phyloP scores from a whole-genome alignment of 768 basidiomycete species.

The Wakefieldia striispora region DNA sequence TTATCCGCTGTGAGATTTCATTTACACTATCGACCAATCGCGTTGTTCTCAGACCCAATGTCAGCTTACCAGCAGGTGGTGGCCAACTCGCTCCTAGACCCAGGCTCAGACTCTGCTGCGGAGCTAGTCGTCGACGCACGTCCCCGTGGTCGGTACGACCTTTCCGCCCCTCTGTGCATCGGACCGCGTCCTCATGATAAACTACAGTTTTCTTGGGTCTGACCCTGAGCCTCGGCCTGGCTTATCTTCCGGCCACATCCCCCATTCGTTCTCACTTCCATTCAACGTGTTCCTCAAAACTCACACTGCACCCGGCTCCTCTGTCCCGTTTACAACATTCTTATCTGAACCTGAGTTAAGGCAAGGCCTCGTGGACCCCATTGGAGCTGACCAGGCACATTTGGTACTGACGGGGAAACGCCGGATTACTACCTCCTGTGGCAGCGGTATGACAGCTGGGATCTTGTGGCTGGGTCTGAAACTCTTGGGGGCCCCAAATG shows the following conservation, averaged over 20 bases:
- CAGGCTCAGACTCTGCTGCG: slow-evolving; percentile 40
- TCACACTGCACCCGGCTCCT: slow-evolving; percentile 32
- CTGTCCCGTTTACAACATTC: slow-evolving; percentile 56
- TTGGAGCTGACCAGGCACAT: slow-evolving; percentile 59
- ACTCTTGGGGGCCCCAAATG: slow-evolving; percentile 55
- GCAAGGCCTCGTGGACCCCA: slow-evolving; percentile 54
- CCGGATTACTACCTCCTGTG: slow-evolving; percentile 75
- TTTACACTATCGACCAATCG: slow-evolving; percentile 33
- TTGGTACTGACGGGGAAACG: slow-evolving; percentile 58
- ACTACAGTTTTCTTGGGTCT: slow-evolving; percentile 67
- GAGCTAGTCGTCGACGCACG: slow-evolving; percentile 89
- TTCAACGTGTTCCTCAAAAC: slow-evolving; percentile 70
- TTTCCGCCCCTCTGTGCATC: not conserved
- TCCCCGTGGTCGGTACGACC: slow-evolving; percentile 67
- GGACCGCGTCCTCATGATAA: slow-evolving; percentile 6
- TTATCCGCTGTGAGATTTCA: slow-evolving; percentile 43
- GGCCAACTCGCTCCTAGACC: slow-evolving; percentile 56
- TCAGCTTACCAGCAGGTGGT: slow-evolving; percentile 82
- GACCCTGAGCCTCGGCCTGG: slow-evolving; percentile 89
- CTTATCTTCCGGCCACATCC: slow-evolving; percentile 90
- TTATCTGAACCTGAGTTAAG: slow-evolving; percentile 57
- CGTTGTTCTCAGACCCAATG: slow-evolving; percentile 10
- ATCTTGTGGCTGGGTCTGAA: slow-evolving; percentile 92
- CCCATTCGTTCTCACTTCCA: slow-evolving; percentile 79
- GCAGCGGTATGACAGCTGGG: slow-evolving; percentile 98